These are phyloP conservation scores for Purpureocillium takamizusanense DNA, from an alignment of 2,329 filamentous ascomycete genomes.

Conservation along the genomic window DNA sequence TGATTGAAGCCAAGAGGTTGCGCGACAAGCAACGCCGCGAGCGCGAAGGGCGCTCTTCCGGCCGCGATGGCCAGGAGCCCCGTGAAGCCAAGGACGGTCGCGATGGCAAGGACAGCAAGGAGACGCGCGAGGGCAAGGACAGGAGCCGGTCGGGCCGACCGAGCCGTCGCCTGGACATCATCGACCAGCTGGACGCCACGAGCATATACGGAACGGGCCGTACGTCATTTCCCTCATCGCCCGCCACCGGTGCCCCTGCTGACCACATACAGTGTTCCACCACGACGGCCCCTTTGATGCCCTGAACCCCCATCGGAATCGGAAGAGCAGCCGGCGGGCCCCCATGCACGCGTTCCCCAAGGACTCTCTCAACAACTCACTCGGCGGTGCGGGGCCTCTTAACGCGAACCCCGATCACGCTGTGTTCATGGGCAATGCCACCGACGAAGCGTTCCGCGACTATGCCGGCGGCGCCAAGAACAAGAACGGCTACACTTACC, in stretches of 20 bases:
- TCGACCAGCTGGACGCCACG: conserved; percentile 93
- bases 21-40: conserved; percentile 15
- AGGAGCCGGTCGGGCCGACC: conserved; percentile 39
- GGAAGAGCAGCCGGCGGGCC: conserved; percentile 69
- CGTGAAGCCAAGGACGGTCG: conserved; percentile 30
- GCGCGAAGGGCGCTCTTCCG: conserved; percentile 8
- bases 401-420: conserved; percentile 76
- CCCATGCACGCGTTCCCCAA: conserved; percentile 96
- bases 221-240: conserved; percentile 36
- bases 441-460: conserved; percentile 80
- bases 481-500: conserved; percentile 16
- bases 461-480: conserved; percentile 42
- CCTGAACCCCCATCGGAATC: conserved; percentile 88
- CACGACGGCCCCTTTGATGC: conserved; percentile 97
- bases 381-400: conserved; percentile 80
- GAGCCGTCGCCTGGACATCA: conserved; percentile 65
- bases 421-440: conserved; percentile 72
- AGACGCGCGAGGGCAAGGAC: conserved; percentile 27
- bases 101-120: conserved; percentile 33
- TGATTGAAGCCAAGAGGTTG: conserved; percentile 25
- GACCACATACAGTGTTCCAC: conserved; percentile 71
- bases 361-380: conserved; percentile 82
- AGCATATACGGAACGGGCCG: conserved; percentile 89
- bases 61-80: conserved; percentile 13
- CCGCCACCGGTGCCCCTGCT: background rate